Evolutionary conservation across 1,139 yeast species (phyloP), one percentile per base, ranked within the genome.

Genomic region (Blastobotrys elegans): DNA sequence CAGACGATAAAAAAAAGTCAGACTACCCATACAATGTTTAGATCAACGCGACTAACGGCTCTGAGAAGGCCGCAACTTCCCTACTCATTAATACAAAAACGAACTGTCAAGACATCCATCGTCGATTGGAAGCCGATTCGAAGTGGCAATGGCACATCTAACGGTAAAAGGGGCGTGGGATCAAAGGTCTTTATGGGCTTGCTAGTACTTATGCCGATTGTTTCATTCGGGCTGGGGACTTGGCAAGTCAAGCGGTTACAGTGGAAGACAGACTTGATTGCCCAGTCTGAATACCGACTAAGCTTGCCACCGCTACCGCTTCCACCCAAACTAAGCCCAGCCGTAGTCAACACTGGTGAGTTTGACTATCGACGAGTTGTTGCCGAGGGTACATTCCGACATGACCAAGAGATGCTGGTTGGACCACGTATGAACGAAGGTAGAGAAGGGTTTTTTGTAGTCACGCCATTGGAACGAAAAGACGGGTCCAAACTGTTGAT

Each of bases 261-360:
- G 51, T 92, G 98, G 98, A 94, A 94, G 65, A 82, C 81, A n/a
- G 78, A 81, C 48, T 72, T 92, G 53, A 85, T 94, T 53, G 82
- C 95, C 4, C 75, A 77, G 40, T 82, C 94, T 61, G 97, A 92
- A 63, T 86, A 87, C 57, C 72, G 89, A 53, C 70, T 92, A 52
- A 82, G 92, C 0, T 77, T 77, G 50, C 81, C 82, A 2, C 85
- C 96, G 0, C 68, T 84, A 35, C 80, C 80, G 10, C 67, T 92
- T 34, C 97, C 97, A 0, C 58, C 65, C 3, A 51, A 58, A 13
- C 38, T 67, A 17, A 63, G 69, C 50, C 64, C 70, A 3, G 64
- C 58, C 1, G 65, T 59, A 17, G 65, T 62, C 11, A 80, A 83
- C 11, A 74, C 73, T 11, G 80, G 77, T 26, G 84, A 85, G 52